Evolutionary conservation across 2,329 filamentous ascomycete species (phyloP).

Genomic region (Cryoendolithus antarcticus): DNA sequence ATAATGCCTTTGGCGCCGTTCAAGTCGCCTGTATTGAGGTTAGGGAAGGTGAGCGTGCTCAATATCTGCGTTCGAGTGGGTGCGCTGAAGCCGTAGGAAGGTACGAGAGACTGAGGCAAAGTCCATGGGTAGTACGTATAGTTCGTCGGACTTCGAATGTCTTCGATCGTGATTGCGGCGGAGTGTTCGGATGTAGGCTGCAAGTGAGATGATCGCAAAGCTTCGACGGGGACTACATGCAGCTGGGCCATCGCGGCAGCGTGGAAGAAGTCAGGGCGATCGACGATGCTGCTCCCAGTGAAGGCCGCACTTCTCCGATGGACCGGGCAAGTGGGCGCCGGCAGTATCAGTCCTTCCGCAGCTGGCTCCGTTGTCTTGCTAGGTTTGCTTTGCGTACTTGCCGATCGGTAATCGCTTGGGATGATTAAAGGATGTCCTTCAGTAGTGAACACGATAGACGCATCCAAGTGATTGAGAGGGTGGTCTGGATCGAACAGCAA

Average conservation of each 20-base stretch:
- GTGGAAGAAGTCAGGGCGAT: slow-evolving; percentile 73
- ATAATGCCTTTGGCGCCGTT: slow-evolving; percentile 10
- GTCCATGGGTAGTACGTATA: slow-evolving; percentile 92
- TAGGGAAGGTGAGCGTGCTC: slow-evolving; percentile 56
- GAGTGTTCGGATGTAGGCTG: slow-evolving; percentile 39
- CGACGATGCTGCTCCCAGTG: slow-evolving; percentile 66
- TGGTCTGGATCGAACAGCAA: slow-evolving; percentile 77
- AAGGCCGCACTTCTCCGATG: slow-evolving; percentile 47
- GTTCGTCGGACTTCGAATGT: slow-evolving; percentile 53
- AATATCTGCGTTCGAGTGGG: slow-evolving; percentile 59
- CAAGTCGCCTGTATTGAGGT: slow-evolving; percentile 21
- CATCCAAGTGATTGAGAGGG: slow-evolving; percentile 76
- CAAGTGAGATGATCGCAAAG: slow-evolving; percentile 30
- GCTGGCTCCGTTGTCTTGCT: slow-evolving; percentile 3
- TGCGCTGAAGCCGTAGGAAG: slow-evolving; percentile 63
- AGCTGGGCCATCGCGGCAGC: slow-evolving; percentile 75
- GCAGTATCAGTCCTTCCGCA: slow-evolving; percentile 8
- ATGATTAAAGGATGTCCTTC: slow-evolving; percentile 90
- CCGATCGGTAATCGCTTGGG: slow-evolving; percentile 6
- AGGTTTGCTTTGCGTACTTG: slow-evolving; percentile 2
- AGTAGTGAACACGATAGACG: slow-evolving; percentile 84
- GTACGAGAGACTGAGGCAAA: slow-evolving; percentile 61
- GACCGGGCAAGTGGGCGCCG: slow-evolving; percentile 51
- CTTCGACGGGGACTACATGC: slow-evolving; percentile 51
- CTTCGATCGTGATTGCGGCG: slow-evolving; percentile 43